Conservation (phyloP, 805 yeast genomes). For the Metahyphopichia silvanorum region DNA sequence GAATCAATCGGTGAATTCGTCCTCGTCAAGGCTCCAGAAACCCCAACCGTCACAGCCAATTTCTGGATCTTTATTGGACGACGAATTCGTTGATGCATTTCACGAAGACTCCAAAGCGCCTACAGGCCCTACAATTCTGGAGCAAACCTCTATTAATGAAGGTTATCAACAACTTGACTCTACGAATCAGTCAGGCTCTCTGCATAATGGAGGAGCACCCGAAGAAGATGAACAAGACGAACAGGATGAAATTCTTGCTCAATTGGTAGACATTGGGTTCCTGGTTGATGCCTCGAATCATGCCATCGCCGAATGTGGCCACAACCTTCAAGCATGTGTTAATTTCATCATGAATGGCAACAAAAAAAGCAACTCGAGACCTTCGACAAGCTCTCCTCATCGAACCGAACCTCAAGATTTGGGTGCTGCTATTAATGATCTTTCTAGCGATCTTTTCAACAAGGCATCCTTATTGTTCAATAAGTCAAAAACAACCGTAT, state of each 20-base stretch:
- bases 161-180: not conserved
- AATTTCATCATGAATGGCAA: constrained; percentile 62
- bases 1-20: not conserved
- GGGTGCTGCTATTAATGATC: constrained; percentile 42
- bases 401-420: constrained; percentile 15
- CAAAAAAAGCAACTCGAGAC: constrained; percentile 18
- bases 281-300: constrained; percentile 53
- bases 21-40: constrained; percentile 3
- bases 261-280: constrained; percentile 79
- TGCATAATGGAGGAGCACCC: not conserved
- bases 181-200: constrained; percentile 1
- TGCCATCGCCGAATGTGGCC: constrained; percentile 59
- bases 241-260: constrained; percentile 57
- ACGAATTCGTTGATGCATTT: constrained; percentile 42
- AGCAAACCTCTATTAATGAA: constrained; percentile 1
- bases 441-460: constrained; percentile 53
- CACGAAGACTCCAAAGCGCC: constrained; percentile 4
- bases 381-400: constrained; percentile 4
- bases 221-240: constrained; percentile 8
- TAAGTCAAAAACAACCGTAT: constrained; percentile 57
- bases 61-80: constrained; percentile 29
- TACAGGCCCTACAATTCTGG: not conserved
- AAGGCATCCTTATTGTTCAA: constrained; percentile 59
- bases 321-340: constrained; percentile 63
- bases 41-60: constrained; percentile 1